phyloP scores from a whole-genome alignment of 257 asterid genomes.

The Nicotiana tabacum region DNA sequence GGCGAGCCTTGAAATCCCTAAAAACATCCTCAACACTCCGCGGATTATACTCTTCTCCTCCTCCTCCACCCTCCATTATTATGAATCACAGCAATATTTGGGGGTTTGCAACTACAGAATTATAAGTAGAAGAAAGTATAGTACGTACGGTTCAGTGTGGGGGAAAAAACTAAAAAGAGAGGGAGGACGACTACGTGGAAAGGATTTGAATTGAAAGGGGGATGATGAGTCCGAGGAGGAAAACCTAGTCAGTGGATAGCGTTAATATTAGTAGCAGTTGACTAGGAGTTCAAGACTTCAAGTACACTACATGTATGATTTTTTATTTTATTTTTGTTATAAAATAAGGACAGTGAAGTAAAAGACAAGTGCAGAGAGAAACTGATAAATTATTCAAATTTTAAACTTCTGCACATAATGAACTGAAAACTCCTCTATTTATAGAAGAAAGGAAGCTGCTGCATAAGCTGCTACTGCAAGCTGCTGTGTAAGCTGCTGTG shows the following conservation, averaged over 20 bases:
- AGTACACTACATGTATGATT: too few relatives aligned
- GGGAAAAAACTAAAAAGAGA: background rate
- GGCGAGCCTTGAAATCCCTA: constrained; percentile 45
- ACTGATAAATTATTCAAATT: too few relatives aligned
- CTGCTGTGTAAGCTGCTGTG: too few relatives aligned
- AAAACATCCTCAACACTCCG: constrained; percentile 53
- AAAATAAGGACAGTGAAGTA: too few relatives aligned
- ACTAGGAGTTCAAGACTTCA: too few relatives aligned
- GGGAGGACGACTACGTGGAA: background rate
- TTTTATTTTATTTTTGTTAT: too few relatives aligned
- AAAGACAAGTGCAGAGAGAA: too few relatives aligned
- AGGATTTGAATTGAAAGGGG: constrained; percentile 12
- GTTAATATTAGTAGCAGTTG: too few relatives aligned
- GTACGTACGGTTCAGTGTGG: background rate
- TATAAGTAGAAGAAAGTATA: background rate
- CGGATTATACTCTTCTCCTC: constrained; percentile 24
- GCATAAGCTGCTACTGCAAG: too few relatives aligned
- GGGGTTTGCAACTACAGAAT: background rate
- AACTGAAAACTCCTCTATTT: too few relatives aligned
- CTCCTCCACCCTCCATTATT: constrained; percentile 22
- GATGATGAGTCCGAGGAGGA: constrained; percentile 32
- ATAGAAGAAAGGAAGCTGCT: too few relatives aligned
- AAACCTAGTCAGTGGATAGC: background rate
- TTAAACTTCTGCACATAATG: too few relatives aligned
- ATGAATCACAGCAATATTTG: background rate